Evolutionary conservation across 495 filamentous ascomycete species (phyloP), one percentile per base, ranked within the genome.

Genomic region (Aspergillus nanangensis): DNA sequence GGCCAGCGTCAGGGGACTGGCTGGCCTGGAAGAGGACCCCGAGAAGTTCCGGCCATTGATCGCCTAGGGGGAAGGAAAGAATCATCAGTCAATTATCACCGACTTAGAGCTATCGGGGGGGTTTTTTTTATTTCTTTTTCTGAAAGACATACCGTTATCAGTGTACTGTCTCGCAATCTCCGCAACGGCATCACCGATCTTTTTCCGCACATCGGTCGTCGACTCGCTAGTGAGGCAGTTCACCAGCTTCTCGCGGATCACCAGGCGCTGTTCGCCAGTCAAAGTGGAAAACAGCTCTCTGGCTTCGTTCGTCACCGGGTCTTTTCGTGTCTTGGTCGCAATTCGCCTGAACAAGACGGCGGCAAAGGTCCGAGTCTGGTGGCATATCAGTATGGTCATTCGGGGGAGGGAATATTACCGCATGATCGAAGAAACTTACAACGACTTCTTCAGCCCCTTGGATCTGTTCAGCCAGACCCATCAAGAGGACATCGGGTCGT

Each of bases 321-420:
- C 71, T 70, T 95, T 95, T 43, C 83, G 80, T 29, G 87, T 82
- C 65, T 91, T 94, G 45, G 85, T 88, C 11, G 94, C 80, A 64
- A 96, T 95, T 60, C 90, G 81, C 54, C 94, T 84, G 69, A 99
- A 96, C 45, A 99, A 83, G 21, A 99, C 91, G 32, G 93, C 88
- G 17, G 92, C 81, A 61, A 94, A 97, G 32, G 90, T 83, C 51
- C 93, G 86, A 22, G 80, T 81, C 90, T 96, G 53, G 8, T 5
- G 24, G 18, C 51, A 36, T 14, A 9, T 41, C 45, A 40, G 15
- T 24, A 42, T 22, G 15, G 38, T 42, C 25, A 11, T 29, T 11
- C 7, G 7, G 25, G 25, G 25, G 25, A 29, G 7, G 9, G 37
- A 23, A 39, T 3, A 21, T 22, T 13, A 29, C 24, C 44, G 23